Percentiles rank a stretch among this genome's conserved stretches.
phyloP scores from a whole-genome alignment of 345 rosid species.

The Salix koriyanagi region DNA sequence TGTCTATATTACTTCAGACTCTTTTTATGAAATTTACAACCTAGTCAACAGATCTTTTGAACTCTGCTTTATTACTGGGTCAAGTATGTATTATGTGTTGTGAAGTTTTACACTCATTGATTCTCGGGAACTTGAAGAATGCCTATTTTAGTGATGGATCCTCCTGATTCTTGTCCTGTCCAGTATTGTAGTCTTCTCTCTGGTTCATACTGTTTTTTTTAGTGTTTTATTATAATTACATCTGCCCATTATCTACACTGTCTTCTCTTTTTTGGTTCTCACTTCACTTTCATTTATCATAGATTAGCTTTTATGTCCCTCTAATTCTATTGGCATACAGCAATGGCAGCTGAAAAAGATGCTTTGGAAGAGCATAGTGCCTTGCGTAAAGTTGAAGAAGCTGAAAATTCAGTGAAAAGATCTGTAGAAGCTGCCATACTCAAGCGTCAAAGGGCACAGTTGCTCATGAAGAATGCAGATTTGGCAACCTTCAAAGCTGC shows the following conservation, averaged over 20 bases:
- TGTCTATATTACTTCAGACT: background rate
- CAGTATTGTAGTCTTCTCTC: background rate
- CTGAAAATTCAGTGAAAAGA: constrained; percentile 38
- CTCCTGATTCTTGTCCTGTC: background rate
- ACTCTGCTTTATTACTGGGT: background rate
- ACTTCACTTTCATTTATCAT: background rate
- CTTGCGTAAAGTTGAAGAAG: constrained; percentile 44
- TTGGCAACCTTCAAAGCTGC: constrained; percentile 72
- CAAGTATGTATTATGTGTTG: background rate
- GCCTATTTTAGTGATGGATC: background rate
- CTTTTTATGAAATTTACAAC: background rate
- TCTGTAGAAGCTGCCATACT: constrained; percentile 43
- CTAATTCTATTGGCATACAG: constrained; percentile 14
- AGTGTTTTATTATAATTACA: background rate
- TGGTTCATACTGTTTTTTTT: background rate
- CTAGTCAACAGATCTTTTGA: background rate
- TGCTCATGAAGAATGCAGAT: constrained; percentile 73
- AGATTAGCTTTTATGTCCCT: background rate
- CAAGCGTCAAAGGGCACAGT: constrained; percentile 64
- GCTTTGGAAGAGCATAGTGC: constrained; percentile 43
- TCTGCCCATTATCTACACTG: background rate
- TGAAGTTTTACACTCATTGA: background rate
- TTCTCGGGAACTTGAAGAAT: background rate
- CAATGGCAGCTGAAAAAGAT: constrained; percentile 44
- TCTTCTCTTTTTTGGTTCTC: background rate